phyloP scores from a whole-genome alignment of 2,329 filamentous ascomycete species.

The Trichoderma harzianum region DNA sequence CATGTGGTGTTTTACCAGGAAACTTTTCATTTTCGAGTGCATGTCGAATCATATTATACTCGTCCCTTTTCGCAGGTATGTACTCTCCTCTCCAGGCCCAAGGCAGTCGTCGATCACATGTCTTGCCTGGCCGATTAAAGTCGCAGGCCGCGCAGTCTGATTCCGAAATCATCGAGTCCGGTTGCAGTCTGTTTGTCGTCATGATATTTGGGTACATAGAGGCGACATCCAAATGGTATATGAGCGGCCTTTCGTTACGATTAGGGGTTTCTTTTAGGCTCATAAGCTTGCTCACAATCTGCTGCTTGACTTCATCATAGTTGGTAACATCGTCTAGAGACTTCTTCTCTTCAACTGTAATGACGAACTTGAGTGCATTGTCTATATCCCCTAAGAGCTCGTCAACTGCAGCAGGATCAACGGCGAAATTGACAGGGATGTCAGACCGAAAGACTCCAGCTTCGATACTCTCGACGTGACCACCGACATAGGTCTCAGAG shows the following conservation, averaged over 20 bases:
- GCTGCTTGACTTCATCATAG: conserved; percentile 77
- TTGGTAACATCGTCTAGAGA: conserved; percentile 74
- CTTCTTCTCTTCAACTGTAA: conserved; percentile 80
- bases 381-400: conserved; percentile 85
- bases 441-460: conserved; percentile 95
- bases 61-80: conserved; percentile 89
- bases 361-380: conserved; percentile 82
- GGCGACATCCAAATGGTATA: conserved; percentile 97
- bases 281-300: conserved; percentile 70
- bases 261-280: conserved; percentile 80
- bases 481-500: conserved; percentile 96
- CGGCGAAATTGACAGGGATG: conserved; percentile 88
- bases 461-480: conserved; percentile 98
- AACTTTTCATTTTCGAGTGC: conserved; percentile 90
- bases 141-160: conserved; percentile 96
- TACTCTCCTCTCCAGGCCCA: conserved; percentile 99
- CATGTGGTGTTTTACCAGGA: conserved; percentile 71
- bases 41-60: conserved; percentile 98
- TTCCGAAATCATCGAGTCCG: conserved; percentile 98
- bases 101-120: conserved; percentile 87
- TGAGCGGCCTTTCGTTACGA: conserved; percentile 78
- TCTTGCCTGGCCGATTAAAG: conserved; percentile 96
- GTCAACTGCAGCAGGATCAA: conserved; percentile 86
- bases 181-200: conserved; percentile 96
- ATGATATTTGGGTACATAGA: conserved; percentile 99